Evolutionary conservation across 768 basidiomycete genomes (phyloP).

Genomic region (Lentinula lateritia): DNA sequence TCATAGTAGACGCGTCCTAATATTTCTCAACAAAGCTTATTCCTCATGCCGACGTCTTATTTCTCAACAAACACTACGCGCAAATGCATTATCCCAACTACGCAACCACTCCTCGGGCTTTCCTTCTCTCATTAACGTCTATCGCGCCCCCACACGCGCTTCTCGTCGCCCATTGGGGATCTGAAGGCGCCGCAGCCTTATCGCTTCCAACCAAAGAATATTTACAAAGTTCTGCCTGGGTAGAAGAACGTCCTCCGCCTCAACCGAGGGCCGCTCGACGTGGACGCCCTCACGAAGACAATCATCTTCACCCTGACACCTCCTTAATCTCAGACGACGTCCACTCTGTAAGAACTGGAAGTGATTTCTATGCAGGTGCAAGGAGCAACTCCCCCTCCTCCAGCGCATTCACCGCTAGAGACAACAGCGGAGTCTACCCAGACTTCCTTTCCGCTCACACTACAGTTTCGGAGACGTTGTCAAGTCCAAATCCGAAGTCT

Average conservation of each 20-base stretch:
- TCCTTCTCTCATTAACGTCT: conserved; percentile 66
- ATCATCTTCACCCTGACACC: conserved; percentile 4
- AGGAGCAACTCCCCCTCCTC: conserved; percentile 50
- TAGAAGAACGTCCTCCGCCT: conserved; percentile 36
- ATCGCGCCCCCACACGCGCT: conserved; percentile 69
- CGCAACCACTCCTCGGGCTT: conserved; percentile 64
- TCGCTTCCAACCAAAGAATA: conserved; percentile 82
- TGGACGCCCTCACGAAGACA: background rate
- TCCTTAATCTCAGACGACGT: conserved; percentile 23
- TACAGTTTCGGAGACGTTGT: background rate
- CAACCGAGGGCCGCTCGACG: conserved; percentile 12
- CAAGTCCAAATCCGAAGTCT: background rate
- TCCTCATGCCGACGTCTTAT: conserved; percentile 79
- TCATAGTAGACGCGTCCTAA: background rate
- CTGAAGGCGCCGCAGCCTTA: conserved; percentile 74
- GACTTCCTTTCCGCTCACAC: conserved; percentile 7
- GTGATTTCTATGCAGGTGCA: conserved; percentile 71
- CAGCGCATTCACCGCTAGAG: conserved; percentile 44
- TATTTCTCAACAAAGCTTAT: conserved; percentile 49
- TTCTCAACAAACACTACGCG: conserved; percentile 70
- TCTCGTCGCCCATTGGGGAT: conserved; percentile 78
- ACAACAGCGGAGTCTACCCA: conserved; percentile 12
- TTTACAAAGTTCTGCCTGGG: conserved; percentile 82
- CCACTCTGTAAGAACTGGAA: conserved; percentile 57
- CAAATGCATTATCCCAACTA: conserved; percentile 55